Evolutionary conservation across 2,329 filamentous ascomycete genomes (phyloP), one percentile per base, ranked within the genome.

Genomic region (Aureobasidium melanogenum): DNA sequence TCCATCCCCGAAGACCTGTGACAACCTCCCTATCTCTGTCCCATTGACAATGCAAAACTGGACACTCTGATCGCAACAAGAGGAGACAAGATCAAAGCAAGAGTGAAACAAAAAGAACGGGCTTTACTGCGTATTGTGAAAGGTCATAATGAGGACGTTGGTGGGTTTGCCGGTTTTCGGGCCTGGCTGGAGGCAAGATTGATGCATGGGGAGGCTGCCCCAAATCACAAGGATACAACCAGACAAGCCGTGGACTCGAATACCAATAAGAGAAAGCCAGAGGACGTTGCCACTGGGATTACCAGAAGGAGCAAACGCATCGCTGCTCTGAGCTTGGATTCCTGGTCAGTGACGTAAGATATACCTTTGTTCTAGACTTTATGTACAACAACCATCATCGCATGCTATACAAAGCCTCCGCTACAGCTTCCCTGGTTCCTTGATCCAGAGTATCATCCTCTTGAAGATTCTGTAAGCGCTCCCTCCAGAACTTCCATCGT

Each of bases 11-110:
- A 88, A 69, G 84, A 87, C 67, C 74, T 78, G 2, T 72, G 84
- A 44, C 84, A 87, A 67, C 84, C 85, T 26, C 84, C 84, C 1
- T 87, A 85, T 65, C 66, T 87, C 3, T 88, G 84, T 65, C 82
- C 81, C 0, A 75, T 87, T 0, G 85, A 84, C 65, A 68, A 83
- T 60, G 74, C 74, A 7, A 47, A 47, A 24, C 44, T 47, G 1
- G 12, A 47, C 17, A 8, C 24, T 47, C 15, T 47, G 2, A n/a
- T 47, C 5, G 14, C 14, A 7, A 4, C 14, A n/a, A 26, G 44
- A 17, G 44, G 44, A 14, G 7, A 24, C 17, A 14, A 22, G 12
- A 8, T 3, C 9, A 15, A 24, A 10, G 41, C 14, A 44, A 9
- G 41, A 22, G n/a, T 9, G 4, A 5, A 1, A 5, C 36, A 39